phyloP scores from a whole-genome alignment of 1,139 yeast species.

The Geotrichum europaeum region DNA sequence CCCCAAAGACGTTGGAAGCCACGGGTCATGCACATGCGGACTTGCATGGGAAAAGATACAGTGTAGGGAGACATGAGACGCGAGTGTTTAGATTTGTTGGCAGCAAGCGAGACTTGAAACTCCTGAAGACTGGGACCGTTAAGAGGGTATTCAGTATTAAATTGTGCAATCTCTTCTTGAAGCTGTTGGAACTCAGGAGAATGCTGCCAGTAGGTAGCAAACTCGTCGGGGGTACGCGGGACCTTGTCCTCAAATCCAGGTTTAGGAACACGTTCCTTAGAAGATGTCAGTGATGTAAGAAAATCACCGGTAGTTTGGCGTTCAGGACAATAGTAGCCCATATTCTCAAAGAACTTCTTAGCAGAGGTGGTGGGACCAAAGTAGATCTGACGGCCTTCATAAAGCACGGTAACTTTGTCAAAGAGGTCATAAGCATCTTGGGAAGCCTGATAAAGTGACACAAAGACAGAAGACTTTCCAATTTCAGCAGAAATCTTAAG shows the following conservation, averaged over 20 bases:
- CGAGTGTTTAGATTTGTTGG: conserved; percentile 47
- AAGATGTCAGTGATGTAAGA: conserved; percentile 71
- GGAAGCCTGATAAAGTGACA: conserved; percentile 79
- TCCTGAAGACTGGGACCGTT: conserved; percentile 28
- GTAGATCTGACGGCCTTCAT: conserved; percentile 72
- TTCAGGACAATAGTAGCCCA: conserved; percentile 68
- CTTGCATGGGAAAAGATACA: conserved; percentile 60
- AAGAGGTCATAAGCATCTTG: conserved; percentile 71
- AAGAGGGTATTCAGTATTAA: conserved; percentile 25
- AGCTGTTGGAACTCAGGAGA: conserved; percentile 47
- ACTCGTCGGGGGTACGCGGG: conserved; percentile 66
- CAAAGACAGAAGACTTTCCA: conserved; percentile 54
- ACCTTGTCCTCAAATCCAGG: conserved; percentile 56
- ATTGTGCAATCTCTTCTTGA: conserved; percentile 40
- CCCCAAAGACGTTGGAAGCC: conserved; percentile 59
- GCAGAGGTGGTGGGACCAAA: conserved; percentile 61
- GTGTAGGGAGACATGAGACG: conserved; percentile 57
- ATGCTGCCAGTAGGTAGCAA: conserved; percentile 57
- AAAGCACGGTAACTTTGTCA: conserved; percentile 66
- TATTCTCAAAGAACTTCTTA: conserved; percentile 50
- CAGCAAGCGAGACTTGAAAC: conserved; percentile 49
- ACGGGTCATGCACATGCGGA: conserved; percentile 53
- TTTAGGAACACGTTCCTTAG: conserved; percentile 53
- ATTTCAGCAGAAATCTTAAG: conserved; percentile 58
- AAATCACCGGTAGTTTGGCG: conserved; percentile 83